Conservation (phyloP, 768 basidiomycete genomes). For the Russula ochroleuca region DNA sequence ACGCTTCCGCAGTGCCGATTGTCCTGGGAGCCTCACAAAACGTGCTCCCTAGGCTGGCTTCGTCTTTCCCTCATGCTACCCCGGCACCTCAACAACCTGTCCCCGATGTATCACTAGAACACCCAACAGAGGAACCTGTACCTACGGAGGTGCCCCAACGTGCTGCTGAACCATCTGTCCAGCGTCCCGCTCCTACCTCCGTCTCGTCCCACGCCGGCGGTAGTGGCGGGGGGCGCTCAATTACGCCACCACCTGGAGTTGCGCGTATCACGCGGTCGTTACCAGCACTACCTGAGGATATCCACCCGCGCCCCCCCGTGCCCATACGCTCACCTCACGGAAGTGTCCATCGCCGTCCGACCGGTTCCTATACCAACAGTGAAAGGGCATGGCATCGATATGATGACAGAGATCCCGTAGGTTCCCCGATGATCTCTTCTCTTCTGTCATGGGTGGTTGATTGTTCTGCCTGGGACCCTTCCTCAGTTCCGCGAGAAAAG, state of each 20-base stretch:
- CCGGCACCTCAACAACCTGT: not conserved
- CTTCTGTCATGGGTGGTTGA: not conserved
- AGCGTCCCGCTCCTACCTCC: not conserved
- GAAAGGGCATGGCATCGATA: not conserved
- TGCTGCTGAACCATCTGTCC: not conserved
- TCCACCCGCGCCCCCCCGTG: not conserved
- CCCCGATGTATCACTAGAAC: not conserved
- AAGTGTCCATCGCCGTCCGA: not conserved
- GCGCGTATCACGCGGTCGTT: conserved; percentile 1
- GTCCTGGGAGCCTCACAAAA: not conserved
- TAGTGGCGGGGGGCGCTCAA: not conserved
- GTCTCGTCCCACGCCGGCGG: not conserved
- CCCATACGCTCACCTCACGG: not conserved
- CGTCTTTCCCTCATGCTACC: not conserved
- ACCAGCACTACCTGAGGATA: not conserved
- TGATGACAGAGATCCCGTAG: not conserved
- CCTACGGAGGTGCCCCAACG: not conserved
- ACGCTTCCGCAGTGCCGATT: not conserved
- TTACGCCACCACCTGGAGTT: conserved; percentile 7
- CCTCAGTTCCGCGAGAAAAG: not conserved
- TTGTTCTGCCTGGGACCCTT: no score
- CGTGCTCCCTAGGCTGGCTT: not conserved
- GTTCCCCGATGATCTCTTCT: not conserved
- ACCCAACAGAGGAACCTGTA: not conserved
- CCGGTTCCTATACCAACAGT: not conserved